Evolutionary conservation across 352 stramenopile genomes (phyloP), one percentile per base, ranked within the genome.

Genomic region (Globisporangium mamillatum): DNA sequence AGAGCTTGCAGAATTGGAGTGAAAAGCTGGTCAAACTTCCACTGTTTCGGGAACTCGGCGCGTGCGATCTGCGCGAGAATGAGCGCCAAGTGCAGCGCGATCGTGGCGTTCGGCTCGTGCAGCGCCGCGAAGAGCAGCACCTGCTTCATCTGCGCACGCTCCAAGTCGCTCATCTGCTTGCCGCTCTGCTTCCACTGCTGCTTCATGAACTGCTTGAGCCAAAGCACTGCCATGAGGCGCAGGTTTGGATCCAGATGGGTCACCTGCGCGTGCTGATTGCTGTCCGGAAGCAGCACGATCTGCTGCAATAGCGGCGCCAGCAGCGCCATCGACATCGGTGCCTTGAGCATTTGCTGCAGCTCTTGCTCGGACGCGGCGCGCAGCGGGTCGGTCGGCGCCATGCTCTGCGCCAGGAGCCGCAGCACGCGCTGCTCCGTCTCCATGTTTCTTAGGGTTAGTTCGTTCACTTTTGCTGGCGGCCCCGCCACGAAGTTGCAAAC

Each of bases 191-290:
- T 80, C 69, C 77, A 84, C 66, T 89, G 80, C 50, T 70, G 64
- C 69, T 89, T 87, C 46, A 89, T 65, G 34, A 77, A 79, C 34
- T 94, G 80, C 71, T 95, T 95, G 58, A 95, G 78, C 85, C 87
- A 95, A 16, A 95, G 73, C 58, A 85, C 79, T 27, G 80, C 81
- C 54, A 92, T 69, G 18, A 95, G 76, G 53, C 85, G 82, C 70
- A 90, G 63, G 68, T 89, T 72, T 18, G 70, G 46, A 62, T 91
- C 82, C 32, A 84, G 36, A 0, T 67, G 53, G 0, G 54, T 53
- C 41, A 84, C 60, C 9, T 75, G 67, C 36, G 50, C 36, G n/a
- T 78, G 60, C 41, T 81, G 78, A 38, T 83, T 70, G 50, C 62
- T 63, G 20, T 71, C 73, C 2, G 75, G 76, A 7, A 82, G 58